Evolutionary conservation across 2,329 filamentous ascomycete species (phyloP).

Genomic region (Fusarium verticillioides): DNA sequence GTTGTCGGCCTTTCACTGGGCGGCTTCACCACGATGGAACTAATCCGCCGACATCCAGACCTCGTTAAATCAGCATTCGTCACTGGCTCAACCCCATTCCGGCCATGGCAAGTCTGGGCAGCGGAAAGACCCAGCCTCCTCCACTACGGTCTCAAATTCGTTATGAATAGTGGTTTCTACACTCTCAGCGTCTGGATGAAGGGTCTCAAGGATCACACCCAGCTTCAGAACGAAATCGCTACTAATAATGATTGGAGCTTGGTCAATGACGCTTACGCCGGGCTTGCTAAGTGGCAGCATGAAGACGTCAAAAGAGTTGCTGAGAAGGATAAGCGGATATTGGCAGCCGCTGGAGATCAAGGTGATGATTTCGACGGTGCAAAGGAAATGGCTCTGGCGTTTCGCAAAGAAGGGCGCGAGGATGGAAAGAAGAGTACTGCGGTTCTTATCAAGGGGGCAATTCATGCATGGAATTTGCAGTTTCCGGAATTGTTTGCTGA

Average conservation of each 20-base stretch:
- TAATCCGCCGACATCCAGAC: conserved; percentile 1
- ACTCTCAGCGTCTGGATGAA: conserved; percentile 42
- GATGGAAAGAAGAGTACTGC: background rate
- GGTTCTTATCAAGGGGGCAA: background rate
- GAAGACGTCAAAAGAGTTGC: conserved; percentile 41
- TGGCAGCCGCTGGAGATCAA: conserved; percentile 47
- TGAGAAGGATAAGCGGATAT: conserved; percentile 35
- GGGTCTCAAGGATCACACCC: conserved; percentile 44
- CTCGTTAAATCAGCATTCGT: conserved; percentile 41
- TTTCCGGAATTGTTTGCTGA: conserved; percentile 53
- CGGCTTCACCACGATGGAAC: conserved; percentile 38
- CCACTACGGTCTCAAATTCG: conserved; percentile 40
- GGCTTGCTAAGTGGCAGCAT: conserved; percentile 35
- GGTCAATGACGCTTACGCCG: conserved; percentile 39
- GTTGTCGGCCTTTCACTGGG: conserved; percentile 56
- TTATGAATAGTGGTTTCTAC: conserved; percentile 43
- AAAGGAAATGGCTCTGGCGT: conserved; percentile 32
- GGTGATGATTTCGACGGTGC: conserved; percentile 47
- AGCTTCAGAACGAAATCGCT: conserved; percentile 49
- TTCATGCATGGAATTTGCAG: conserved; percentile 56
- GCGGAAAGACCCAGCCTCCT: conserved; percentile 44
- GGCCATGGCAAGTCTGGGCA: conserved; percentile 42
- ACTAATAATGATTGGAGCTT: conserved; percentile 47
- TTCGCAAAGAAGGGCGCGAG: background rate
- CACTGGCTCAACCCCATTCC: conserved; percentile 49